A percentile compares a stretch with the other conserved stretches of the same genome.
These are phyloP conservation scores for Biscutella laevigata DNA, from an alignment of 441 rosid genomes.

Conservation along the genomic window DNA sequence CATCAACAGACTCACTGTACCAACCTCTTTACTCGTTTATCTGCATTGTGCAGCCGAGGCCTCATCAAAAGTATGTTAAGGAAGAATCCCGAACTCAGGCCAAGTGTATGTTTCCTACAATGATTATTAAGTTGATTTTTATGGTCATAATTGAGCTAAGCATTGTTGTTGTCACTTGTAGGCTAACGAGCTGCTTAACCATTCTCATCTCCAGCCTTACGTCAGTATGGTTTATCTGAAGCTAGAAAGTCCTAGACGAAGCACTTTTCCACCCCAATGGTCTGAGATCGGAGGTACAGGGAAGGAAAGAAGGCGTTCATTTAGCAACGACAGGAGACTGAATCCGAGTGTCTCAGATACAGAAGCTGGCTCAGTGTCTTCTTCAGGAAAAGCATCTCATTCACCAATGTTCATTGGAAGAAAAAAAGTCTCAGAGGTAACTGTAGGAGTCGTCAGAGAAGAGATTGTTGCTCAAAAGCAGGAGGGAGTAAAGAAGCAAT, in stretches of 20 bases:
- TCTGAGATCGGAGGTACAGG: slow-evolving; percentile 16
- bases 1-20: neutral
- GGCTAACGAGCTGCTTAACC: slow-evolving; percentile 61
- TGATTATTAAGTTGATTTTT: neutral
- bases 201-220: slow-evolving; percentile 56
- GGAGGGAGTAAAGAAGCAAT: slow-evolving; percentile 22
- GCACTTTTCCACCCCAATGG: slow-evolving; percentile 37
- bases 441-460: slow-evolving; percentile 35
- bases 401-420: slow-evolving; percentile 28
- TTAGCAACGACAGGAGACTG: slow-evolving; percentile 48
- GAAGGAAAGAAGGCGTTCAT: slow-evolving; percentile 45
- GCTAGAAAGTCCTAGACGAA: slow-evolving; percentile 38
- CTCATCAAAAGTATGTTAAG: slow-evolving; percentile 65
- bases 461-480: slow-evolving; percentile 29
- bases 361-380: slow-evolving; percentile 35
- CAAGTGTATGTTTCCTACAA: slow-evolving; percentile 39
- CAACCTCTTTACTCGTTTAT: slow-evolving; percentile 1
- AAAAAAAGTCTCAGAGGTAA: slow-evolving; percentile 32
- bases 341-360: slow-evolving; percentile 43
- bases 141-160: neutral
- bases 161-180: slow-evolving; percentile 16
- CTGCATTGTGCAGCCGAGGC: slow-evolving; percentile 60
- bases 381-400: slow-evolving; percentile 33
- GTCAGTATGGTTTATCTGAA: slow-evolving; percentile 43
- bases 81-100: slow-evolving; percentile 66